A percentile compares a stretch with the other conserved stretches of the same genome.
phyloP scores from a whole-genome alignment of 1,284 basidiomycete species.

The Cutaneotrichosporon sp. region DNA sequence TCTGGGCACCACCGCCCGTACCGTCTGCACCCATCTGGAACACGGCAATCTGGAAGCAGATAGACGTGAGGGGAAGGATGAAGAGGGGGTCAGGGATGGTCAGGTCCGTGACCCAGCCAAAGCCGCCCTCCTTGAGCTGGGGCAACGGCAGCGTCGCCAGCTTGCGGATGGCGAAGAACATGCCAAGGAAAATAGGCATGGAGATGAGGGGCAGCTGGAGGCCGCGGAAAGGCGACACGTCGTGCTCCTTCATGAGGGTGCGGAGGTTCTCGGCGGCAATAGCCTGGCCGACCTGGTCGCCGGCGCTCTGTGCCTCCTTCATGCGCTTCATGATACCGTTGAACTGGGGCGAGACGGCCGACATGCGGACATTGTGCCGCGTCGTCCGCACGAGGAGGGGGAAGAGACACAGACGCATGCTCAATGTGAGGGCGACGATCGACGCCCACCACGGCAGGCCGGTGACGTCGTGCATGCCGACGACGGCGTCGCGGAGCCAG shows the following conservation, averaged over 20 bases:
- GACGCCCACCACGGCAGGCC: constrained; percentile 82
- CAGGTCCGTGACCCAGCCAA: constrained; percentile 71
- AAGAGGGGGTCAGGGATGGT: constrained; percentile 73
- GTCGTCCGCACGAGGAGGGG: constrained; percentile 64
- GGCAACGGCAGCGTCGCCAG: constrained; percentile 67
- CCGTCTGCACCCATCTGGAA: constrained; percentile 57
- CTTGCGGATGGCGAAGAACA: constrained; percentile 76
- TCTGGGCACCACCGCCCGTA: constrained; percentile 45
- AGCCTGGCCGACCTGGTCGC: constrained; percentile 58
- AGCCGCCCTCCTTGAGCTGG: constrained; percentile 71
- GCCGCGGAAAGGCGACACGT: constrained; percentile 60
- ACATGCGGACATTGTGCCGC: constrained; percentile 66
- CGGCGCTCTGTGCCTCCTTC: constrained; percentile 49
- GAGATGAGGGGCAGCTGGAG: constrained; percentile 64
- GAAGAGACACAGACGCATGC: constrained; percentile 64
- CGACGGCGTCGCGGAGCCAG: constrained; percentile 60
- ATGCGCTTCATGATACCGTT: constrained; percentile 55
- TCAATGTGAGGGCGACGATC: constrained; percentile 65
- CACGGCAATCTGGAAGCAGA: constrained; percentile 64
- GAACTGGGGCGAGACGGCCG: constrained; percentile 60
- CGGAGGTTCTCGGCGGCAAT: constrained; percentile 56
- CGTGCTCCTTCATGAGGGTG: constrained; percentile 63
- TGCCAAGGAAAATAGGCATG: constrained; percentile 70
- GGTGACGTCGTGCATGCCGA: constrained; percentile 65
- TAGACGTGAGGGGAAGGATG: constrained; percentile 64